Evolutionary conservation across 2,329 filamentous ascomycete genomes (phyloP), one percentile per base, ranked within the genome.

Genomic region (Byssothecium circinans): DNA sequence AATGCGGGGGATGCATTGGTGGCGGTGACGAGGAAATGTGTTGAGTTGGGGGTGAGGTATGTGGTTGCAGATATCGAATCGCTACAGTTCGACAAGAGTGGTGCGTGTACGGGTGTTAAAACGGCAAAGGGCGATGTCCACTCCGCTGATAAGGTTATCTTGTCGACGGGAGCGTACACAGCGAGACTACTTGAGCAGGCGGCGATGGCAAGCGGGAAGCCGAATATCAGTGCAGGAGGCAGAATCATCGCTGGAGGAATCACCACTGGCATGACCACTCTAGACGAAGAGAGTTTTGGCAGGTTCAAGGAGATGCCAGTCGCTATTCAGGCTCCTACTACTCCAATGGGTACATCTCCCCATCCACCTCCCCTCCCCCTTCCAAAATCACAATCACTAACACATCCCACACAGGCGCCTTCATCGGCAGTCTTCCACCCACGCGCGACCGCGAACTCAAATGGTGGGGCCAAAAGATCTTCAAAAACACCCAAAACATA

Each of bases 41-140:
- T 85, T 4, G 73, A 77, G 38, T 63, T 81, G 6, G 83, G 84
- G 1, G 83, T 85, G 51, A 77, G 78, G 61, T 86, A 85, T 47
- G 74, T 82, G 8, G 73, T 72, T 0, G 80, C 76, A 14, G 79
- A 84, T 45, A 75, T 81, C 2, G 63, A 71, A 1, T 69, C 70
- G 38, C 62, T 85, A 39, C 61, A 68, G 8, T 77, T 85, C 49
- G 74, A 79, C 53, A 61, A 71, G 33, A 60, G 64, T 12, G 78
- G 78, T 12, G 60, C 75, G 22, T 70, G 69, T 32, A 64, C 58
- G 2, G 60, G 60, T 33, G 69, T 72, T 20, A 62, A 65, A 45
- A 68, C 61, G 8, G 70, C 19, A 14, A 63, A 67, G 29, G 67
- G 72, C 41, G 65, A 51, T 27, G 57, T 53, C 1, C 23, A 61